Evolutionary conservation across 768 basidiomycete genomes (phyloP), one percentile per base, ranked within the genome.

Genomic region (Panaeolus papilionaceus): DNA sequence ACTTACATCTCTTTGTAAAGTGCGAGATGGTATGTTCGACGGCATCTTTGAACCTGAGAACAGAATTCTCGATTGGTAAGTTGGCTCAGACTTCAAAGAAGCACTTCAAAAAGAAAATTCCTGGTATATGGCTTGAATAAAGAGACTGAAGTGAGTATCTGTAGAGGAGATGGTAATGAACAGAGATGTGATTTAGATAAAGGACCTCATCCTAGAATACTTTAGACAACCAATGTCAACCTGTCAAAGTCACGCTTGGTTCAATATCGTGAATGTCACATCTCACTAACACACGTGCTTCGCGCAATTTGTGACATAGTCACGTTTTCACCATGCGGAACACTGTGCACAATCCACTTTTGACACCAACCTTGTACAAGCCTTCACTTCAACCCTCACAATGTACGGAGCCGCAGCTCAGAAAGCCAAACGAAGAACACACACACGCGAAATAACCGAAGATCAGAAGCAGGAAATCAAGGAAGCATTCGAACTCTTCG

Each of bases 401-500:
- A 86, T 88, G 86, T 92, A 91, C 80, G 81, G 86, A 39, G 86
- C 89, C 14, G 86, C 86, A 33, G 88, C 86, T 61, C 92, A 93
- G 77, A 89, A 92, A 67, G 92, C 92, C 69, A 87, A 86, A 75
- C 82, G 92, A 71, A 85, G 90, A 69, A 84, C 89, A 1, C 92
- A 93, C 70, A 64, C 89, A 38, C 91, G 93, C 40, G 93, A 95
- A 69, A 88, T 95, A 64, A 86, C 90, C 9, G 94, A 95, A 54
- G 93, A 95, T 76, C 93, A 95, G 74, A 93, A 93, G 73, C 93
- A 95, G 73, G 98, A 99, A 79, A 96, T 99, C 65, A 96, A 96
- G 78, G 98, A 99, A 75, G 98, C 98, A 0, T 99, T 99, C 75
- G 97, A 99, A 79, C 90, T 99, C 65, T 99, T 99, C 76, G 98